A percentile compares a stretch with the other conserved stretches of the same genome.
Evolutionary conservation across 495 filamentous ascomycete species (phyloP).

Genomic region (Xylaria palmicola): DNA sequence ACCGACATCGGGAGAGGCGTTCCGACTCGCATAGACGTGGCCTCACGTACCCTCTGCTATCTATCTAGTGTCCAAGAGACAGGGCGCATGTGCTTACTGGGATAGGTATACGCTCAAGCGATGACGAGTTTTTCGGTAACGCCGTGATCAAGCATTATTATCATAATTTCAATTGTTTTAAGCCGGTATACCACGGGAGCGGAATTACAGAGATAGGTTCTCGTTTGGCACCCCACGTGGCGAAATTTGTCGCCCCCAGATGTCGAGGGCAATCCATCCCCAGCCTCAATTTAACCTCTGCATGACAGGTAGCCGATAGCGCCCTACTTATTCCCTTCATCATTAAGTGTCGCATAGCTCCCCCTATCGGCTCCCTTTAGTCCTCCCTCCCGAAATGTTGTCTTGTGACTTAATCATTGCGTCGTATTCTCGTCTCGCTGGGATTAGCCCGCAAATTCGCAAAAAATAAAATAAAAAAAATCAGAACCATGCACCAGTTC

Average conservation of each 20-base stretch:
- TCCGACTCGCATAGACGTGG: constrained; percentile 13
- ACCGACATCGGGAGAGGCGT: constrained; percentile 16
- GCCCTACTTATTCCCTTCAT: background rate
- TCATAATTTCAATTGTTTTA: background rate
- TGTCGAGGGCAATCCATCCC: background rate
- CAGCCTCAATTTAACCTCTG: constrained; percentile 4
- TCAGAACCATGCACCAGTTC: constrained; percentile 20
- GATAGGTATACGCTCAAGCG: background rate
- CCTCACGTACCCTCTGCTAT: background rate
- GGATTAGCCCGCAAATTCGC: constrained; percentile 22
- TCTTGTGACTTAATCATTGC: constrained; percentile 12
- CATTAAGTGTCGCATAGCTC: constrained; percentile 1
- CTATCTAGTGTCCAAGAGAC: background rate
- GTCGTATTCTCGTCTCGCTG: constrained; percentile 32
- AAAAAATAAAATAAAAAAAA: too few relatives aligned
- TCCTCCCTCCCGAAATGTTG: constrained; percentile 1
- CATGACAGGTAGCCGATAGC: background rate
- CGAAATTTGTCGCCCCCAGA: background rate
- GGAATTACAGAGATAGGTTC: background rate
- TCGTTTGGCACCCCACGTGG: background rate
- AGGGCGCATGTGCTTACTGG: background rate
- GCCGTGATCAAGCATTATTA: background rate
- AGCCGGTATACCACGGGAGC: background rate
- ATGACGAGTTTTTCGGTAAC: background rate
- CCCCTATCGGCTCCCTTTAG: background rate